phyloP scores from a whole-genome alignment of 202 grass and related monocot genomes.

The Carex sylvatica region DNA sequence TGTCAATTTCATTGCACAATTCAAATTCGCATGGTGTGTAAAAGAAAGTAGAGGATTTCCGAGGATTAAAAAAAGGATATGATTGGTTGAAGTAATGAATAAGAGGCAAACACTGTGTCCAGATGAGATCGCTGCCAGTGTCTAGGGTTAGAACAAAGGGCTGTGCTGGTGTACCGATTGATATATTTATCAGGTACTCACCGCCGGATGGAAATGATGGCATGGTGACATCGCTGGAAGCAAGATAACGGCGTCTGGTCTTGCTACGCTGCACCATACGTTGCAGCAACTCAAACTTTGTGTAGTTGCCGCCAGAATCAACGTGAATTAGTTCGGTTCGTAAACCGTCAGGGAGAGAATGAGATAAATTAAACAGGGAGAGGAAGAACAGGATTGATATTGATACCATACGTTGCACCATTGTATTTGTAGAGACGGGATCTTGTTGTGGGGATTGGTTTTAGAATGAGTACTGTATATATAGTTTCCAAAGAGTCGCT shows the following conservation, averaged over 20 bases:
- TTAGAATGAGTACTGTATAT: neutral
- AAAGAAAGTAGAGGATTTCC: slow-evolving; percentile 36
- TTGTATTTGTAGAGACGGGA: neutral
- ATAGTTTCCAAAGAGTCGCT: neutral
- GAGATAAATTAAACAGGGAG: slow-evolving; percentile 25
- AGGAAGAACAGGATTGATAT: slow-evolving; percentile 31
- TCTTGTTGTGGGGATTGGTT: neutral
- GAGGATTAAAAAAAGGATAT: slow-evolving; percentile 34
- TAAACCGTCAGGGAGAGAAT: slow-evolving; percentile 18
- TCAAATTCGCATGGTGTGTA: slow-evolving; percentile 21
- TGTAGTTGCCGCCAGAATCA: slow-evolving; percentile 38
- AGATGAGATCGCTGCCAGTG: slow-evolving; percentile 69
- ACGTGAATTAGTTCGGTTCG: slow-evolving; percentile 48
- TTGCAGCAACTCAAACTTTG: slow-evolving; percentile 37
- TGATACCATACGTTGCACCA: neutral
- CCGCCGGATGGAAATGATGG: slow-evolving; percentile 10
- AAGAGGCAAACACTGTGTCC: slow-evolving; percentile 75
- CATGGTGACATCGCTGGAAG: neutral
- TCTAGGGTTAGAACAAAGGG: slow-evolving; percentile 60
- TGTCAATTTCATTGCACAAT: neutral
- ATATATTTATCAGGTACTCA: slow-evolving; percentile 53
- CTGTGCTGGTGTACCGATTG: slow-evolving; percentile 50
- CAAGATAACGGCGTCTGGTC: slow-evolving; percentile 26
- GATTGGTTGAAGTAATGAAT: slow-evolving; percentile 30
- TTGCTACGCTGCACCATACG: slow-evolving; percentile 44